Base-by-base conservation (phyloP, 2,329 filamentous ascomycete species). In the Colletotrichum musicola region DNA sequence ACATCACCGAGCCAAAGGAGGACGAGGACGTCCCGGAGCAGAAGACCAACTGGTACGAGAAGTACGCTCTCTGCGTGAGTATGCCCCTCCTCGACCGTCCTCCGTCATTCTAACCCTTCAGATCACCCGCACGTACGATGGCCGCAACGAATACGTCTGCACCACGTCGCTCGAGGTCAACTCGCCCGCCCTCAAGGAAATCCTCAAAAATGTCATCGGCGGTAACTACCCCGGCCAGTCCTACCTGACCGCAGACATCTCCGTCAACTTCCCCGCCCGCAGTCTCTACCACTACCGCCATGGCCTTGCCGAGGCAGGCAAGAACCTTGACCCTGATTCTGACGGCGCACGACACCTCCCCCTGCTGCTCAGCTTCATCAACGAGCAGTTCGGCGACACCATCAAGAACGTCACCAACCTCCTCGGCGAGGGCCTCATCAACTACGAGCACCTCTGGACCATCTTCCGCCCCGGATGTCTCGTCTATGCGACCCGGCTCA, bases 371-470 rank as follows among this genome's bases (percentile, higher is more conserved):
- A 77, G 77, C 27, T 81, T 85, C 22, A 77, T 89, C 47, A 77
- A 82, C 56, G 79, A 81, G 14, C 86, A 89, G 72, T 79, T 90
- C 12, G 79, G 79, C 18, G 83, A 86, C 18, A 78, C 78, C 12
- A 84, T 89, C 60, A 80, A 82, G 53, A 77, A 82, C 1, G 83
- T 81, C 30, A 78, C 83, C 42, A 86, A 89, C 65, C 83, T 86
- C 55, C 78, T 86, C 69, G 76, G 78, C 68, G 86, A 89, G 66
- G 81, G 82, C 0, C 85, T 87, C 44, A 83, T 89, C 57, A 83
- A 83, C 0, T 88, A 83, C 62, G 79, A 83, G 14, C 81, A 88
- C 60, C 77, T 83, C n/a, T 87, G 85, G 85, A 83, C 83, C 13
- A 80, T 88, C 25, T 86, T 87, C 72, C 80, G 81, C 47, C 85